phyloP scores from a whole-genome alignment of 1,284 basidiomycete species.

The Marasmius tenuissimus region DNA sequence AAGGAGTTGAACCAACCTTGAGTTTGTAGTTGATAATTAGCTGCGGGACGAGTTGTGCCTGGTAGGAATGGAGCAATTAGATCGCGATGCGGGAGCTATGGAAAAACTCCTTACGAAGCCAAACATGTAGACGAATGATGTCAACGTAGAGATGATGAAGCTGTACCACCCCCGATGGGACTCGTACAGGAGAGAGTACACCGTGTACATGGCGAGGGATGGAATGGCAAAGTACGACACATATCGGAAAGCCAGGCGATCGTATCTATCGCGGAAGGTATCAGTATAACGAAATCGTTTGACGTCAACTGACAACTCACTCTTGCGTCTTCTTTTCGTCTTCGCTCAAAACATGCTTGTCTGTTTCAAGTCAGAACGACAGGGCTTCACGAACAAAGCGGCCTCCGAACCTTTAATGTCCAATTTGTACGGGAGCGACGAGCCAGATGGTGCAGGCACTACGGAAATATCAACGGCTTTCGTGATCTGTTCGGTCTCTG shows the following conservation, averaged over 20 bases:
- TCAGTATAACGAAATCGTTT: constrained; percentile 24
- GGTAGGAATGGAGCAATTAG: constrained; percentile 17
- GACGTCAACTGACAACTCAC: constrained; percentile 42
- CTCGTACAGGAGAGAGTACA: constrained; percentile 89
- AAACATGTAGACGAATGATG: constrained; percentile 93
- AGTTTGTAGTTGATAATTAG: constrained; percentile 96
- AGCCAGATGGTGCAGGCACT: constrained; percentile 55
- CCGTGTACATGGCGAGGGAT: constrained; percentile 80
- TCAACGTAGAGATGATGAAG: constrained; percentile 86
- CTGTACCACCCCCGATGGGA: constrained; percentile 95
- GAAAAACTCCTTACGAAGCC: constrained; percentile 75
- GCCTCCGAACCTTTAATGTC: constrained; percentile 71
- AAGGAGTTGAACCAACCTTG: constrained; percentile 55
- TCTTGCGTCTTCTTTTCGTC: constrained; percentile 99
- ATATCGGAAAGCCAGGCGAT: constrained; percentile 86
- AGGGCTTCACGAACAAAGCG: constrained; percentile 2
- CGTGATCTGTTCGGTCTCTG: constrained; percentile 54
- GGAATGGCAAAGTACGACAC: constrained; percentile 89
- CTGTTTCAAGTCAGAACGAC: constrained; percentile 35
- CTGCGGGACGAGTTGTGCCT: constrained; percentile 91
- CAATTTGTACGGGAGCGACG: constrained; percentile 76
- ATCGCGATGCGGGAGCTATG: constrained; percentile 13
- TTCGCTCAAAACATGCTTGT: constrained; percentile 91
- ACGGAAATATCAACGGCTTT: constrained; percentile 87
- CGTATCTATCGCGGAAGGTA: constrained; percentile 53